These are phyloP conservation scores for Dovyalis caffra DNA, from an alignment of 345 rosid genomes.

Conservation along the genomic window DNA sequence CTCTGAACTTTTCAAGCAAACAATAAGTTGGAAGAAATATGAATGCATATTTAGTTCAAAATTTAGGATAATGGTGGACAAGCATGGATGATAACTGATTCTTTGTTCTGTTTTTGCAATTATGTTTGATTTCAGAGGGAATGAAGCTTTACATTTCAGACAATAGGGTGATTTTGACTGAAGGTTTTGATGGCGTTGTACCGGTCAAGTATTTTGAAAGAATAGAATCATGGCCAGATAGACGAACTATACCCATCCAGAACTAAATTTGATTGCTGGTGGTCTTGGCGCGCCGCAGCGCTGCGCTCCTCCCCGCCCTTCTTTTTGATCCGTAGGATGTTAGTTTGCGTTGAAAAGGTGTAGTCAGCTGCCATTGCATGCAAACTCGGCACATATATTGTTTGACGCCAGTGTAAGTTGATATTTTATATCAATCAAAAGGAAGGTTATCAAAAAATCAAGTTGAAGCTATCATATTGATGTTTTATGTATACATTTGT, in stretches of 20 bases:
- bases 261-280: neutral
- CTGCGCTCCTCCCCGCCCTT: too few relatives aligned
- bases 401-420: neutral
- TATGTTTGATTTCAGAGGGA: too few relatives aligned
- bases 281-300: too few relatives aligned
- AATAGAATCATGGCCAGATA: slow-evolving; percentile 48
- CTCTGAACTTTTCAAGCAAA: too few relatives aligned
- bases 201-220: too few relatives aligned
- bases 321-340: neutral
- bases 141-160: too few relatives aligned
- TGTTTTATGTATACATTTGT: too few relatives aligned
- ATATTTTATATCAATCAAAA: neutral
- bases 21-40: too few relatives aligned
- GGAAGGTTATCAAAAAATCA: neutral
- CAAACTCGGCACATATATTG: neutral
- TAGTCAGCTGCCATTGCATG: neutral
- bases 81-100: neutral
- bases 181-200: slow-evolving; percentile 87
- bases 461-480: neutral
- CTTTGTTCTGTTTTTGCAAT: slow-evolving; percentile 18
- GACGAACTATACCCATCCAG: slow-evolving; percentile 42
- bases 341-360: neutral
- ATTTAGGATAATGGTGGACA: too few relatives aligned
- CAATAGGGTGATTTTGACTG: too few relatives aligned
- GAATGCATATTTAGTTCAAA: too few relatives aligned